Base-by-base conservation (phyloP, 2,329 filamentous ascomycete genomes). In the Ramularia endophylla region DNA sequence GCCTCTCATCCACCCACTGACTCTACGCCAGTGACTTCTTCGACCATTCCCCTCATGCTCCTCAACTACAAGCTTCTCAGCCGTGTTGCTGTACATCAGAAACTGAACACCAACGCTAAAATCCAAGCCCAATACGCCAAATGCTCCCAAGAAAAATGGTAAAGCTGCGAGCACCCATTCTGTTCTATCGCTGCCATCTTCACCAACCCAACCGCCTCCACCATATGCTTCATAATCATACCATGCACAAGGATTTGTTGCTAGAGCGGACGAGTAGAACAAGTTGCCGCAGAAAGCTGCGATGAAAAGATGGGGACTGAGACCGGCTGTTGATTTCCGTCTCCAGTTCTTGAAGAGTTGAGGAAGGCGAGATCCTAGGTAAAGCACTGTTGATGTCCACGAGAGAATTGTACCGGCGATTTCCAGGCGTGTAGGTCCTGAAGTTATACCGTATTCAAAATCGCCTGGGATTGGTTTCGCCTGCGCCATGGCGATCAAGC, bases 231-330 rank as follows among this genome's bases (percentile, higher is more conserved):
- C 65, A 40, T 73, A 77, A 49, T 77, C 68, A 36, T 59, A 60
- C 80, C 80, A 83, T 6, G 74, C 79, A 47, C 74, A 74, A 2
- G 80, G 80, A 55, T 83, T 83, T 2, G 78, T 73, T 25, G 80
- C 60, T 3, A 84, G 64, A 0, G 78, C 81, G 19, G 67, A 61
- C 8, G 77, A 80, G 65, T 84, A 84, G 66, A 82, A 83, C 30
- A 81, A 63, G 54, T 84, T 84, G 2, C 80, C 80, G 53, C 74
- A 75, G 58, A 84, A 84, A 3, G 80, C 80, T 4, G 80, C 80
- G 28, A 75, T 65, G 64, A 84, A 84, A 36, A 84, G 71, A 0
- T 76, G 63, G 0, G 79, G 78, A 0, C 73, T 78, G 7, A 84
- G 72, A 3, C 80, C 80, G 1, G 78, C 70, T 8, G 80, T 83